A percentile compares a stretch with the other conserved stretches of the same genome.
Evolutionary conservation across 495 filamentous ascomycete genomes (phyloP).

Genomic region (Aspergillus wentii): DNA sequence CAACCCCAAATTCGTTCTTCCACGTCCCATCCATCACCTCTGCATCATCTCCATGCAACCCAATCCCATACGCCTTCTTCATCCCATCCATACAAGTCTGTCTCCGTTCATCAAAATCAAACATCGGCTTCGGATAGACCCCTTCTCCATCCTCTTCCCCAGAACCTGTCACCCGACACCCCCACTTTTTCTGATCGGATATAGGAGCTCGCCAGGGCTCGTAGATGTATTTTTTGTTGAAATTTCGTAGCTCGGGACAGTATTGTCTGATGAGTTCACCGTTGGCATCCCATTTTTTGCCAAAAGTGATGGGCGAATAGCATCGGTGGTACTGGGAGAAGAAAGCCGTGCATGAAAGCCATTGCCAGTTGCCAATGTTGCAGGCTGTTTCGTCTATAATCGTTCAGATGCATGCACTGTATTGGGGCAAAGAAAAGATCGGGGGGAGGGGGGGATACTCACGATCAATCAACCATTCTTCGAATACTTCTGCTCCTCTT

Average conservation of each 20-base stretch:
- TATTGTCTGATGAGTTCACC: constrained; percentile 56
- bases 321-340: constrained; percentile 60
- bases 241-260: constrained; percentile 55
- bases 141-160: constrained; percentile 26
- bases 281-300: constrained; percentile 61
- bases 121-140: constrained; percentile 65
- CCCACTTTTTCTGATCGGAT: constrained; percentile 54
- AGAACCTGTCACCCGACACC: constrained; percentile 48
- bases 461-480: constrained; percentile 65
- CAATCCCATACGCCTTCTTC: constrained; percentile 60
- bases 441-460: constrained; percentile 2
- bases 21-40: constrained; percentile 58
- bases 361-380: constrained; percentile 71
- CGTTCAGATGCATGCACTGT: background rate
- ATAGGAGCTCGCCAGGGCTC: constrained; percentile 68
- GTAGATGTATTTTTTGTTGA: constrained; percentile 64
- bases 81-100: constrained; percentile 55
- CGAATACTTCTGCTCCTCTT: constrained; percentile 67
- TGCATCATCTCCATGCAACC: constrained; percentile 54
- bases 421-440: no score
- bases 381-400: constrained; percentile 57
- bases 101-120: constrained; percentile 59
- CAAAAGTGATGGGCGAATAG: constrained; percentile 63
- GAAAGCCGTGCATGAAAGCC: constrained; percentile 70
- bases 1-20: constrained; percentile 46